Conservation (phyloP, 805 yeast genomes). For the Starmerella scarabaei region DNA sequence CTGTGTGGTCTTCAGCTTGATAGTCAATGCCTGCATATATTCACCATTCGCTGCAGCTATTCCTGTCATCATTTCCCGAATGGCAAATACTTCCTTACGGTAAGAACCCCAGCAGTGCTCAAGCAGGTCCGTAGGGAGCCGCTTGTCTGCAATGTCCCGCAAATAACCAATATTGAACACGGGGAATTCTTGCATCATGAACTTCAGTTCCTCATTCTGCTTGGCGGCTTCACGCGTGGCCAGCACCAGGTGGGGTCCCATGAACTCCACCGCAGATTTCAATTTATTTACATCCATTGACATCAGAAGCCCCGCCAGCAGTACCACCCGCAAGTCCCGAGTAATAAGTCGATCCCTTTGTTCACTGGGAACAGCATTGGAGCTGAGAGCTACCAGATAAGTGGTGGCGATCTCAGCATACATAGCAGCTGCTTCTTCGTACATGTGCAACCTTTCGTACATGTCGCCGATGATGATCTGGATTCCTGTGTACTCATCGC, state of each 20-base stretch:
- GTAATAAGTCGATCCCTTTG: slow-evolving; percentile 48
- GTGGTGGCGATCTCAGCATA: slow-evolving; percentile 51
- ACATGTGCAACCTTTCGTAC: slow-evolving; percentile 57
- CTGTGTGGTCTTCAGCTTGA: slow-evolving; percentile 50
- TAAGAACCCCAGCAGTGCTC: slow-evolving; percentile 29
- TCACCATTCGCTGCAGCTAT: slow-evolving; percentile 59
- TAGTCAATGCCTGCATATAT: slow-evolving; percentile 43
- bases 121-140: slow-evolving; percentile 10
- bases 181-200: slow-evolving; percentile 16
- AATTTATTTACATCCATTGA: slow-evolving; percentile 13
- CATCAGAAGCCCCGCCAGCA: slow-evolving; percentile 45
- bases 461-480: slow-evolving; percentile 79
- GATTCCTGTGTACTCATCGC: slow-evolving; percentile 81
- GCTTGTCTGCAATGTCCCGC: slow-evolving; percentile 10
- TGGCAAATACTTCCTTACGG: slow-evolving; percentile 62
- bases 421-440: slow-evolving; percentile 49
- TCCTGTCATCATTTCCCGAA: slow-evolving; percentile 64
- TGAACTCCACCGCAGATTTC: slow-evolving; percentile 30
- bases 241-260: slow-evolving; percentile 46
- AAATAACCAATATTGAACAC: slow-evolving; percentile 12
- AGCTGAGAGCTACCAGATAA: slow-evolving; percentile 39
- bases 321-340: slow-evolving; percentile 55
- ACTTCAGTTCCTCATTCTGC: slow-evolving; percentile 20
- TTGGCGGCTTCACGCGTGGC: slow-evolving; percentile 53
- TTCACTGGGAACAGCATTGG: slow-evolving; percentile 32